Evolutionary conservation across 2,329 filamentous ascomycete species (phyloP).

Genomic region (Talaromyces amestolkiae): DNA sequence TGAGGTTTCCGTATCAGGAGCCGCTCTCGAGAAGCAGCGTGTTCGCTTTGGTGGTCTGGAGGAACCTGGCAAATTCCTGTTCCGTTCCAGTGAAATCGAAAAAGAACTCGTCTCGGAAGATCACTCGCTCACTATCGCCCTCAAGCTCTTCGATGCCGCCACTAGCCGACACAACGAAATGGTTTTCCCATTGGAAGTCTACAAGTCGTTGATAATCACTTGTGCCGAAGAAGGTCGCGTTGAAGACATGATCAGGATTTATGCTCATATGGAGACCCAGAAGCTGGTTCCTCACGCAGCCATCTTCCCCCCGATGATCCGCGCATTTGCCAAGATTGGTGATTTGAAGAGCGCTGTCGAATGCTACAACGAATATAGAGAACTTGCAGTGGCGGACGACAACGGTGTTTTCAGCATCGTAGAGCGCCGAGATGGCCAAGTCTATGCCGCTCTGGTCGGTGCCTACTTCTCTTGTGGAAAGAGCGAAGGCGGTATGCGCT

Average conservation of each 20-base stretch:
- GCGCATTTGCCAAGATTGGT: constrained; percentile 78
- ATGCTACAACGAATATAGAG: constrained; percentile 92
- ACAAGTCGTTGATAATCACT: constrained; percentile 79
- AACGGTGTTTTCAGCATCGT: constrained; percentile 66
- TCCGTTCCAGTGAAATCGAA: constrained; percentile 83
- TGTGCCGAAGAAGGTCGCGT: constrained; percentile 80
- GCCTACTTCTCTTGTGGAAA: constrained; percentile 83
- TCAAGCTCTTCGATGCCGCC: constrained; percentile 81
- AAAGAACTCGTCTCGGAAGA: constrained; percentile 83
- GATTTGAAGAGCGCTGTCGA: constrained; percentile 87
- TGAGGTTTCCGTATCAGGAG: constrained; percentile 71
- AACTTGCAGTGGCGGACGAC: constrained; percentile 80
- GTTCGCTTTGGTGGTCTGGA: constrained; percentile 81
- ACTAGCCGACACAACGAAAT: constrained; percentile 59
- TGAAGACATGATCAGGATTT: constrained; percentile 85
- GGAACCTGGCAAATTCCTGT: constrained; percentile 79
- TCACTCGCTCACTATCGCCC: constrained; percentile 77
- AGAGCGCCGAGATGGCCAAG: constrained; percentile 72
- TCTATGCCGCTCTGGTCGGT: constrained; percentile 89
- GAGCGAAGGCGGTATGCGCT: constrained; percentile 75
- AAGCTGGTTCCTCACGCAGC: constrained; percentile 72
- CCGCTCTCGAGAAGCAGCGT: constrained; percentile 75
- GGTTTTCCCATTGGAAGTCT: constrained; percentile 75
- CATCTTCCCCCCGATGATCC: constrained; percentile 90
- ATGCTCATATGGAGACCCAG: constrained; percentile 83